phyloP scores from a whole-genome alignment of 2,329 filamentous ascomycete genomes.

The Tolypocladium pustulatum region DNA sequence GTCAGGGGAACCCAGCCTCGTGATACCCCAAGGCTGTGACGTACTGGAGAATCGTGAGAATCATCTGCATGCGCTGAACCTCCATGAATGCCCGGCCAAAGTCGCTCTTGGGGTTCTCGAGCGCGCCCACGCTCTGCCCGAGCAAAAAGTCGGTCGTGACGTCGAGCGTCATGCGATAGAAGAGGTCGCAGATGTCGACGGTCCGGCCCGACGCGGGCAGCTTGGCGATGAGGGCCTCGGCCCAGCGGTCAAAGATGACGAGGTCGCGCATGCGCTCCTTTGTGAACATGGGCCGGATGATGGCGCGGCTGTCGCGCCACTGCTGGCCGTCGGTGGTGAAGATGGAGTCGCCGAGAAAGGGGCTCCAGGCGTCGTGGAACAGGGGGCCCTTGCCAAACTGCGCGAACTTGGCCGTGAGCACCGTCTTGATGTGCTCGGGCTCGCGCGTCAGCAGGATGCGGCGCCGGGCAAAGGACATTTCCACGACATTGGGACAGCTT shows the following conservation, averaged over 20 bases:
- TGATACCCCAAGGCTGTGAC: too few species aligned
- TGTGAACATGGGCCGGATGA: conserved; percentile 80
- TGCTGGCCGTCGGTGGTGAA: conserved; percentile 68
- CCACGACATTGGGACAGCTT: conserved; percentile 22
- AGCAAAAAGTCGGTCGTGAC: conserved; percentile 79
- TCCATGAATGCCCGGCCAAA: conserved; percentile 79
- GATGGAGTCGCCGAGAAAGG: conserved; percentile 65
- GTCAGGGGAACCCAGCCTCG: too few species aligned
- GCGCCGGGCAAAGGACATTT: conserved; percentile 41
- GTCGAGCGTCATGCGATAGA: conserved; percentile 77
- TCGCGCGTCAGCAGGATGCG: conserved; percentile 70
- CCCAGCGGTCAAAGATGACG: conserved; percentile 55
- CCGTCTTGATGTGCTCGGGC: conserved; percentile 82
- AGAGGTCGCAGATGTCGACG: conserved; percentile 63
- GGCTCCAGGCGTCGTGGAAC: conserved; percentile 67
- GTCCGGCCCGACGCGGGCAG: conserved; percentile 34
- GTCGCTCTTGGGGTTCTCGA: conserved; percentile 42
- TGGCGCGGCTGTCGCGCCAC: conserved; percentile 69
- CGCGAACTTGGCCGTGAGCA: conserved; percentile 74
- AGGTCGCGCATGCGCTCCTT: conserved; percentile 76
- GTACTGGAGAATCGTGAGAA: conserved; percentile 9
- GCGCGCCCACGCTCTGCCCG: conserved; percentile 29
- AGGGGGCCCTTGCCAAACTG: conserved; percentile 74
- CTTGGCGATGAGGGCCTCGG: conserved; percentile 5
- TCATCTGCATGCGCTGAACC: conserved; percentile 59